A percentile compares a stretch with the other conserved stretches of the same genome.
phyloP scores from a whole-genome alignment of 768 basidiomycete genomes.

The Mycena haematopus region DNA sequence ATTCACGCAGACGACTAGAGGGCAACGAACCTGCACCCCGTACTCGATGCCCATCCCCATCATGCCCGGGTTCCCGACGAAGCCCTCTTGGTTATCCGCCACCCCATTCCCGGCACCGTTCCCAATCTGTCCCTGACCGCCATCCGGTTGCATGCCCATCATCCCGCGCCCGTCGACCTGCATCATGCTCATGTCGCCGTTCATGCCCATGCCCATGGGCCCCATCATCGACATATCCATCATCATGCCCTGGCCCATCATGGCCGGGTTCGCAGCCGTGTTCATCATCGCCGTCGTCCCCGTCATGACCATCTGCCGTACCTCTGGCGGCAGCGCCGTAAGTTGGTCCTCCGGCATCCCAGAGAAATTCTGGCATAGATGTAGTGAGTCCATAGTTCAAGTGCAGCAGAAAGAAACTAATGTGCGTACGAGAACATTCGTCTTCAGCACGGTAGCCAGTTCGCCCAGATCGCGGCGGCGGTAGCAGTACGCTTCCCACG shows the following conservation, averaged over 20 bases:
- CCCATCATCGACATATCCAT: constrained; percentile 81
- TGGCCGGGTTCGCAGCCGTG: constrained; percentile 56
- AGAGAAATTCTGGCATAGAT: constrained; percentile 66
- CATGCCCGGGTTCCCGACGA: constrained; percentile 54
- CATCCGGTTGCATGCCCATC: constrained; percentile 52
- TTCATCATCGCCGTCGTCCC: constrained; percentile 82
- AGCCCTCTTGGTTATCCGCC: constrained; percentile 59
- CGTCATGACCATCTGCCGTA: constrained; percentile 88
- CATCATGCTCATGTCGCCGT: constrained; percentile 68
- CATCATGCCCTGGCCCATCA: constrained; percentile 75
- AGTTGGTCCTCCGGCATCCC: constrained; percentile 86
- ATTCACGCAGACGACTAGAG: constrained; percentile 5
- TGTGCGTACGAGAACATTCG: constrained; percentile 76
- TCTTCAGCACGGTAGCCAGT: constrained; percentile 78
- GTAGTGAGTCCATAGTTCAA: constrained; percentile 14
- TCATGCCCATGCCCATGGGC: constrained; percentile 70
- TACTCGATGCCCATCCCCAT: constrained; percentile 82
- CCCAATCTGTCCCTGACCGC: constrained; percentile 38
- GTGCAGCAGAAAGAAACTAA: constrained; percentile 2
- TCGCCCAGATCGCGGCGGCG: constrained; percentile 83
- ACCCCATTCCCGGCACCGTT: constrained; percentile 39
- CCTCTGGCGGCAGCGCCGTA: constrained; percentile 76
- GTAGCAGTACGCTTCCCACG: constrained; percentile 93
- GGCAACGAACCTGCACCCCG: constrained; percentile 70
- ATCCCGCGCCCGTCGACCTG: constrained; percentile 37